These are phyloP conservation scores for Rubia tinctorum DNA, from an alignment of 305 asterid genomes.

Conservation along the genomic window DNA sequence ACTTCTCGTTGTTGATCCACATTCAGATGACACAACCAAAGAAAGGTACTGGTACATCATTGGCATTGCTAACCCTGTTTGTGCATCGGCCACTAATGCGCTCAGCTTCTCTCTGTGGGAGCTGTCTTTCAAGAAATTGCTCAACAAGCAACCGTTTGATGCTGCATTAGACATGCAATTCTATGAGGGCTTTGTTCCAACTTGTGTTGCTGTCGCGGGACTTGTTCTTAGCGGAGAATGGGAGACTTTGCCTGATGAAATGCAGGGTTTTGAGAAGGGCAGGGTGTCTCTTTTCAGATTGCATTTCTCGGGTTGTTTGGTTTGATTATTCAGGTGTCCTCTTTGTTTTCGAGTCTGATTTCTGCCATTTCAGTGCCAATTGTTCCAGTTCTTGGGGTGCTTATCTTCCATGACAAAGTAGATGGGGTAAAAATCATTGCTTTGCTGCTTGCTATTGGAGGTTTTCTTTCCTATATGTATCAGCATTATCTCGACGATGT, in stretches of 20 bases:
- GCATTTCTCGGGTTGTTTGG: slow-evolving; percentile 27
- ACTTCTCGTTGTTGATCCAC: slow-evolving; percentile 31
- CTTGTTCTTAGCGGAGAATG: slow-evolving; percentile 31
- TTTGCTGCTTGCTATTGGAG: slow-evolving; percentile 36
- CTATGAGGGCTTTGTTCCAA: slow-evolving; percentile 22
- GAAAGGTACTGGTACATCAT: neutral
- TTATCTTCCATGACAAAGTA: slow-evolving; percentile 31
- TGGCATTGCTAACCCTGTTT: slow-evolving; percentile 25
- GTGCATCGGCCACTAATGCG: slow-evolving; percentile 28
- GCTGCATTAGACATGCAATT: slow-evolving; percentile 21
- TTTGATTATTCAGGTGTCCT: slow-evolving; percentile 31
- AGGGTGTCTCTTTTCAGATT: slow-evolving; percentile 25
- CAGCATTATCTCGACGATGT: slow-evolving; percentile 29
- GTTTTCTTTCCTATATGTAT: slow-evolving; percentile 30
- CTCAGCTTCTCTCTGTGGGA: slow-evolving; percentile 21
- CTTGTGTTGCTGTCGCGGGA: slow-evolving; percentile 25
- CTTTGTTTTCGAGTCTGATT: slow-evolving; percentile 33
- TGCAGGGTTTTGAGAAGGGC: slow-evolving; percentile 19
- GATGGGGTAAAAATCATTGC: slow-evolving; percentile 32
- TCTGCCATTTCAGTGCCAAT: slow-evolving; percentile 24
- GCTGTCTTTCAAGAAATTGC: slow-evolving; percentile 21
- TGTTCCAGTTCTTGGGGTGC: slow-evolving; percentile 34
- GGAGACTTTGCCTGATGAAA: slow-evolving; percentile 19
- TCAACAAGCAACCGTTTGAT: slow-evolving; percentile 20
- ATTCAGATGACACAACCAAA: slow-evolving; percentile 20